A percentile compares a stretch with the other conserved stretches of the same genome.
Conservation (phyloP, 345 rosid species). For the Murraya koenigii region DNA sequence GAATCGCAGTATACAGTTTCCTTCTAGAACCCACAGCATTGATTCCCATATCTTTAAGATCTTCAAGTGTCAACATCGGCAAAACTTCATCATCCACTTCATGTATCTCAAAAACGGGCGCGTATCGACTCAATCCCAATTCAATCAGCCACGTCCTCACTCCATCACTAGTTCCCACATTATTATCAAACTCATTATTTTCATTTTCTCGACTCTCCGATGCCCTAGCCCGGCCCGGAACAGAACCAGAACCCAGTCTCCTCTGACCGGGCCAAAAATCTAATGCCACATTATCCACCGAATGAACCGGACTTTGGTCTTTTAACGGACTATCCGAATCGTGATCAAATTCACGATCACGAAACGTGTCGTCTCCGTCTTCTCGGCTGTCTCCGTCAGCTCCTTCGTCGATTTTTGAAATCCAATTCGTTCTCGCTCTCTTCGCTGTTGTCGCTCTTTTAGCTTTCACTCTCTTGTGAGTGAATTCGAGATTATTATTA, state of each 20-base stretch:
- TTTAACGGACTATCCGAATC: conserved; percentile 49
- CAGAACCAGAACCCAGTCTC: conserved; percentile 21
- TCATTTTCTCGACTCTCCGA: conserved; percentile 36
- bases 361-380: conserved; percentile 35
- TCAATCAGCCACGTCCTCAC: conserved; percentile 62
- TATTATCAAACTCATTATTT: conserved; percentile 27
- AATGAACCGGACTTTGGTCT: conserved; percentile 45
- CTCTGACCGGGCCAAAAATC: conserved; percentile 40
- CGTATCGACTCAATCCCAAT: conserved; percentile 64
- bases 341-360: conserved; percentile 49
- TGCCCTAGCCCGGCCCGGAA: conserved; percentile 28
- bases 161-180: conserved; percentile 34
- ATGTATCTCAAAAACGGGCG: conserved; percentile 69
- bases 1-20: conserved; percentile 62
- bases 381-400: conserved; percentile 35
- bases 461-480: conserved; percentile 35
- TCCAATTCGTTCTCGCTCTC: conserved; percentile 52
- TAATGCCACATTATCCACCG: conserved; percentile 35
- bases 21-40: conserved; percentile 76
- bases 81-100: conserved; percentile 73
- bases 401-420: conserved; percentile 35
- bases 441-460: conserved; percentile 36
- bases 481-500: conserved; percentile 24
- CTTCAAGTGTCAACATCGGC: conserved; percentile 74
- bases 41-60: conserved; percentile 80